phyloP scores from a whole-genome alignment of 371 early-diverging fungal genomes.

The Batkoa obscura region DNA sequence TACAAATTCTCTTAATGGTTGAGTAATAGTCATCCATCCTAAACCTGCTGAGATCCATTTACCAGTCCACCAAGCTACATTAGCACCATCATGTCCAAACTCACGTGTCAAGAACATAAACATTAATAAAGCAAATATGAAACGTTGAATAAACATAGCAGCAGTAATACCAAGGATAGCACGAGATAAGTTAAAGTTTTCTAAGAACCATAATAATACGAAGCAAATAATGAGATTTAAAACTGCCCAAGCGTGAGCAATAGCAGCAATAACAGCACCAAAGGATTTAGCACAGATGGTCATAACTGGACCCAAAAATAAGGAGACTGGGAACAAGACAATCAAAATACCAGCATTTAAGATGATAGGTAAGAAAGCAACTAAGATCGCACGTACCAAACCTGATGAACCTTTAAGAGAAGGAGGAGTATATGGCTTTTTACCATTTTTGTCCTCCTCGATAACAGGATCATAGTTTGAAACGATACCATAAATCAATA shows the following conservation, averaged over 20 bases:
- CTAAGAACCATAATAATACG: conserved; percentile 45
- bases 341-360: conserved; percentile 48
- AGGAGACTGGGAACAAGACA: conserved; percentile 44
- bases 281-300: conserved; percentile 41
- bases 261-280: conserved; percentile 45
- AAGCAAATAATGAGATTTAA: conserved; percentile 36
- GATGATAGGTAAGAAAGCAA: conserved; percentile 50
- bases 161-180: conserved; percentile 43
- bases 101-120: conserved; percentile 57
- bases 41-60: conserved; percentile 66
- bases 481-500: conserved; percentile 20
- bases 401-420: conserved; percentile 2
- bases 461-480: conserved; percentile 1
- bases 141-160: conserved; percentile 34
- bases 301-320: conserved; percentile 41
- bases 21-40: conserved; percentile 45
- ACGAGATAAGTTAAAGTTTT: conserved; percentile 35
- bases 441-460: background rate
- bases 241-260: conserved; percentile 46
- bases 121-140: conserved; percentile 42
- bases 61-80: conserved; percentile 83
- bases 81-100: conserved; percentile 62
- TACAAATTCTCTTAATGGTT: conserved; percentile 55
- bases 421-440: background rate
- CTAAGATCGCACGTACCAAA: conserved; percentile 9